Evolutionary conservation across 208 protist species (phyloP).

Genomic region (Tetramitus jugosus): DNA sequence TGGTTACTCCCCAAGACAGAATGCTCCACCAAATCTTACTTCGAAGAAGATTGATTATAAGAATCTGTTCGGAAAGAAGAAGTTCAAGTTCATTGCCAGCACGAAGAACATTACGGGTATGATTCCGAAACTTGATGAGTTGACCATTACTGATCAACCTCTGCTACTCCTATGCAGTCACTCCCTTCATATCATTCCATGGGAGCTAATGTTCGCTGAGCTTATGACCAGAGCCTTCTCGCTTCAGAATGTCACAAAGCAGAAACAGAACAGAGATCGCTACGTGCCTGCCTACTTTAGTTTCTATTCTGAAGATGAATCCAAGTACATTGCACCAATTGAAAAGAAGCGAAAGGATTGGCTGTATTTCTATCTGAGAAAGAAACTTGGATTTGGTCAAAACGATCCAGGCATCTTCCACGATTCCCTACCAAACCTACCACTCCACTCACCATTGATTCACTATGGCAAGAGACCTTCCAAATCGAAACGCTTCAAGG

Average conservation of each 20-base stretch:
- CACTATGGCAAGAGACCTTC: neutral
- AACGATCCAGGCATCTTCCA: neutral
- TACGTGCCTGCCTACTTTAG: constrained; percentile 12
- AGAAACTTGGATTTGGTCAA: neutral
- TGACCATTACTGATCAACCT: neutral
- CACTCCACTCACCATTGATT: neutral
- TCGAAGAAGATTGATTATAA: no score
- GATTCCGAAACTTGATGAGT: neutral
- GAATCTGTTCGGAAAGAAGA: no score
- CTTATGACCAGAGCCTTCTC: neutral
- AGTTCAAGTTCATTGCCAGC: no score
- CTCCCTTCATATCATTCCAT: neutral
- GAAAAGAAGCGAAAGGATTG: constrained; percentile 6
- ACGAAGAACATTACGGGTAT: no score
- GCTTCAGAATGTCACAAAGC: neutral
- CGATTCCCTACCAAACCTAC: neutral
- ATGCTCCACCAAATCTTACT: no score
- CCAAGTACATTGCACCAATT: neutral
- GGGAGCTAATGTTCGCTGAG: constrained; percentile 17
- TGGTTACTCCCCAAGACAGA: no score
- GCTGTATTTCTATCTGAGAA: neutral
- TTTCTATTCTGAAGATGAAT: constrained; percentile 20
- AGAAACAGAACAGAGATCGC: neutral
- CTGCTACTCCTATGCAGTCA: neutral
- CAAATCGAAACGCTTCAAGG: neutral